Percentiles rank a stretch among this genome's conserved stretches.
Conservation (phyloP, 805 yeast genomes). For the Candida dajiaensis region DNA sequence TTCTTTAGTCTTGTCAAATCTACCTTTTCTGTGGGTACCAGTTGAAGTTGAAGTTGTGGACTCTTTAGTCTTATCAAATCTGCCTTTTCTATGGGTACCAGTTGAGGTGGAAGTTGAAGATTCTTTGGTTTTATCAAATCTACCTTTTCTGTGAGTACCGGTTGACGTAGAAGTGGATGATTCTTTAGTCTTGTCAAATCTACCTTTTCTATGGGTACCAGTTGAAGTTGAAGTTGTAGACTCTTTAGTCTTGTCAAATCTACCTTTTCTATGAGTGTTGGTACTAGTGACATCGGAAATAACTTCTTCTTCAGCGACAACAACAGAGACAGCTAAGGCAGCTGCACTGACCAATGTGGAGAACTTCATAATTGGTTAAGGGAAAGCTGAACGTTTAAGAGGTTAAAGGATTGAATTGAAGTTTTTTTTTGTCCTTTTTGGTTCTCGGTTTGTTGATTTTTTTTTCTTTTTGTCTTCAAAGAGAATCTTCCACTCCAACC, state of each 20-base stretch:
- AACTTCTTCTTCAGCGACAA: conserved; percentile 18
- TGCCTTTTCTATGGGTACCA: conserved; percentile 55
- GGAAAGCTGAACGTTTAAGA: background rate
- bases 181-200: conserved; percentile 41
- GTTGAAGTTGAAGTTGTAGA: conserved; percentile 30
- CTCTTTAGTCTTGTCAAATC: conserved; percentile 42
- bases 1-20: conserved; percentile 42
- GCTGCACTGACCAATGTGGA: conserved; percentile 16
- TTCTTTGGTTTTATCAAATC: conserved; percentile 40
- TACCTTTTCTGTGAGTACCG: conserved; percentile 48
- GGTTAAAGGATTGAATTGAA: background rate
- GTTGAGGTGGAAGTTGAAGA: conserved; percentile 29
- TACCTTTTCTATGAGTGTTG: conserved; percentile 53
- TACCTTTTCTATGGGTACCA: conserved; percentile 48
- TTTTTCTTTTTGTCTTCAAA: no score
- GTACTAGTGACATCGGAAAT: conserved; percentile 25
- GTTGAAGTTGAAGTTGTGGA: conserved; percentile 31
- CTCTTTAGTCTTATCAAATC: conserved; percentile 40
- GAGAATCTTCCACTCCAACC: conserved; percentile 3
- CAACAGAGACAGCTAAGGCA: conserved; percentile 19
- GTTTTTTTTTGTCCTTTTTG: background rate
- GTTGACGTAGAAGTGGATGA: conserved; percentile 30
- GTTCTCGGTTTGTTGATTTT: background rate
- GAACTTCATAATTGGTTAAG: conserved; percentile 15
- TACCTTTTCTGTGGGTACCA: conserved; percentile 53